Conservation (phyloP, 176 grass and related monocot species). For the Bonia amplexicaulis region DNA sequence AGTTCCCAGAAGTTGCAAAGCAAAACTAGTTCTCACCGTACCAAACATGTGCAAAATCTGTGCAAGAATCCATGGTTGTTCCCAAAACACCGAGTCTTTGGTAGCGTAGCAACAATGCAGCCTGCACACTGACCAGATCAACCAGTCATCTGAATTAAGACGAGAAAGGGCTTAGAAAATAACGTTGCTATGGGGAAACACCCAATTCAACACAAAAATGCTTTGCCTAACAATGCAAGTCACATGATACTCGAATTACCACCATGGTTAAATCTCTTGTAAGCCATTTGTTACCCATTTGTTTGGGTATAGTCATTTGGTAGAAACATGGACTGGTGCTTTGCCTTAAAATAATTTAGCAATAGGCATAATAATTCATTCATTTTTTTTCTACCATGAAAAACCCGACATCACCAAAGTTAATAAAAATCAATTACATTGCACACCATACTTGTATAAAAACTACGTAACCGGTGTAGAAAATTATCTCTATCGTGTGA, state of each 20-base stretch:
- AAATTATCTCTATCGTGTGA: background rate
- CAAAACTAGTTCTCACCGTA: background rate
- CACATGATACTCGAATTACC: background rate
- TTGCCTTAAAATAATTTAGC: background rate
- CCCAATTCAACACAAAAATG: background rate
- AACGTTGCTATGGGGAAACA: background rate
- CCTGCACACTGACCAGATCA: background rate
- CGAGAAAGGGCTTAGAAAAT: background rate
- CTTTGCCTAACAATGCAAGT: background rate
- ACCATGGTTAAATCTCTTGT: background rate
- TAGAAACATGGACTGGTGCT: background rate
- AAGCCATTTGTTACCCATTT: background rate
- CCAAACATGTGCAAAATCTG: background rate
- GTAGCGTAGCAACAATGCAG: background rate
- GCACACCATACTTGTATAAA: background rate
- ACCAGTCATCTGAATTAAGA: background rate
- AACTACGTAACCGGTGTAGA: accelerated
- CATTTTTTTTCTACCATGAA: background rate
- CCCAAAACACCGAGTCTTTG: background rate
- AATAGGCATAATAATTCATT: background rate
- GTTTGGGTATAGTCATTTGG: background rate
- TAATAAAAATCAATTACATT: background rate
- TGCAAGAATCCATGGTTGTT: background rate
- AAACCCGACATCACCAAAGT: background rate
- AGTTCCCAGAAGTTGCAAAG: background rate